Conservation (phyloP, 208 protist species). For the Willaertia magna region DNA sequence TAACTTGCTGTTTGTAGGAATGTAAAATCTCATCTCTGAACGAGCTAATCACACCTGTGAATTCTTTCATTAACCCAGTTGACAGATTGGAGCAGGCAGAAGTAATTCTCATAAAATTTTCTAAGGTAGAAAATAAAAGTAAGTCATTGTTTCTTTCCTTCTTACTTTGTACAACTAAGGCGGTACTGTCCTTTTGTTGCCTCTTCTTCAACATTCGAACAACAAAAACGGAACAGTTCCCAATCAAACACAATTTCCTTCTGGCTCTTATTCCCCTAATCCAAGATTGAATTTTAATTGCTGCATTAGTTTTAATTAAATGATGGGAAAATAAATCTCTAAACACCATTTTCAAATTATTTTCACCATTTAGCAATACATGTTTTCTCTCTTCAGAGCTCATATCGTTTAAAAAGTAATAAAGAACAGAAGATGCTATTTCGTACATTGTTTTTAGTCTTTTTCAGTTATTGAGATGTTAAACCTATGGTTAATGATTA, state of each 20-base stretch:
- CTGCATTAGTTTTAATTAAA: neutral
- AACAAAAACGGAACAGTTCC: neutral
- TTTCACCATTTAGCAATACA: neutral
- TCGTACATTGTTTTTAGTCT: neutral
- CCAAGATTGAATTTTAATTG: neutral
- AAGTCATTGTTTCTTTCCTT: neutral
- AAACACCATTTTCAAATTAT: neutral
- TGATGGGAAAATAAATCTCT: neutral
- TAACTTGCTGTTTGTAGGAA: too few relatives aligned
- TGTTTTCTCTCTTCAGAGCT: neutral
- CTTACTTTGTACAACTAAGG: too few relatives aligned
- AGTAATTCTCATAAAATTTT: neutral
- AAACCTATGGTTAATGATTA: too few relatives aligned
- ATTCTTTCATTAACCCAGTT: neutral
- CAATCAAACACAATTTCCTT: neutral
- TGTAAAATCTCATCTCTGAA: neutral
- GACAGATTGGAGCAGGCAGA: neutral
- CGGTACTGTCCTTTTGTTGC: neutral
- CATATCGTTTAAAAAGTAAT: neutral
- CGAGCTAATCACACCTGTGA: neutral
- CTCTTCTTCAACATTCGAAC: neutral
- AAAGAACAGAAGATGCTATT: neutral
- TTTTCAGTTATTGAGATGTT: too few relatives aligned
- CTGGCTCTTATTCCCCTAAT: neutral
- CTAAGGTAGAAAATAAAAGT: neutral